Evolutionary conservation across 2,329 filamentous ascomycete species (phyloP).

Genomic region (Calonectria multiphialidica): DNA sequence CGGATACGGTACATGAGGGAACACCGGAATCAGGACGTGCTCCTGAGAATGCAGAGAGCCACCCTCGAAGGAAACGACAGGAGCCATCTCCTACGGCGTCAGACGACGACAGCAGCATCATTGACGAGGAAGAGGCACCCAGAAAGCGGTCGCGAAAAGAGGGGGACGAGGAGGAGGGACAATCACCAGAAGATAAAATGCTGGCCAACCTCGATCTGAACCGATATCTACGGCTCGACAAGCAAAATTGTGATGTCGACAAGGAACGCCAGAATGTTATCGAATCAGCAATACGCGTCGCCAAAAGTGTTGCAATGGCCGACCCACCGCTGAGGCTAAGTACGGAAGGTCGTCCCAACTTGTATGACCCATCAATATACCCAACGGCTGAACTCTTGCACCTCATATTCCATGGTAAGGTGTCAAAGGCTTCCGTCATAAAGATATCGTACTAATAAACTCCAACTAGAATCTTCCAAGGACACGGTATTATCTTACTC

Average conservation of each 20-base stretch:
- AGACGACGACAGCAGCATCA: not conserved
- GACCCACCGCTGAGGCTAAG: not conserved
- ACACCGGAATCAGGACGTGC: not conserved
- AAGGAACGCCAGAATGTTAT: not conserved
- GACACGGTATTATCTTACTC: not conserved
- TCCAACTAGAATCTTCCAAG: not conserved
- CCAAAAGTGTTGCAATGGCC: conserved; percentile 9
- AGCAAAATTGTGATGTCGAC: conserved; percentile 1
- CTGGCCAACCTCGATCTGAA: conserved; percentile 8
- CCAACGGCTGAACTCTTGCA: not conserved
- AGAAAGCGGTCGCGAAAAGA: not conserved
- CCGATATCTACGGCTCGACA: not conserved
- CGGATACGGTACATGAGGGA: not conserved
- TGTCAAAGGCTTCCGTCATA: not conserved
- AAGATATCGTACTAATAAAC: not conserved
- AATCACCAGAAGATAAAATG: conserved; percentile 7
- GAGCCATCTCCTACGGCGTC: not conserved
- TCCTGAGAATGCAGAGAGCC: not conserved
- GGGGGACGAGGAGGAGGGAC: not conserved
- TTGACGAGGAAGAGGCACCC: not conserved
- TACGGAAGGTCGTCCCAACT: not conserved
- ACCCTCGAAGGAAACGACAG: not conserved
- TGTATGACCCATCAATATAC: conserved; percentile 6
- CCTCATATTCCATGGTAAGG: not conserved
- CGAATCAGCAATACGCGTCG: conserved; percentile 3